A percentile compares a stretch with the other conserved stretches of the same genome.
phyloP scores from a whole-genome alignment of 1,139 yeast species.

The Lodderomyces oxycetoniae region DNA sequence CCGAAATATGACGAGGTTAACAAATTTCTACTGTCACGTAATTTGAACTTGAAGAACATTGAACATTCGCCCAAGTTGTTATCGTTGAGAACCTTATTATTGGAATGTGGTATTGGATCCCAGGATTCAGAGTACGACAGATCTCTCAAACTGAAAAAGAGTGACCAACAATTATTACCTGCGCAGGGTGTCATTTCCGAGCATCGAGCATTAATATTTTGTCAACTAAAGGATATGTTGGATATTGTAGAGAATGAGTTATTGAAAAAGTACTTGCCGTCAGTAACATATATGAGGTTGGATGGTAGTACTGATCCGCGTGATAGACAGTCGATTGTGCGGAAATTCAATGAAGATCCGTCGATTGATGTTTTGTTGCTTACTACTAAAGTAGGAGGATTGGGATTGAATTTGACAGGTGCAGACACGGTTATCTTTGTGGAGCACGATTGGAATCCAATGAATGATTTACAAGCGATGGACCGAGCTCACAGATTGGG shows the following conservation, averaged over 20 bases:
- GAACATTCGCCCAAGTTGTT: slow-evolving; percentile 86
- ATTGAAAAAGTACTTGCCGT: slow-evolving; percentile 77
- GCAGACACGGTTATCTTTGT: slow-evolving; percentile 98
- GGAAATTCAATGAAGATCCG: slow-evolving; percentile 92
- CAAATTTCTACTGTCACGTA: slow-evolving; percentile 53
- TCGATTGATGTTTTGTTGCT: slow-evolving; percentile 87
- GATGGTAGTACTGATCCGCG: slow-evolving; percentile 96
- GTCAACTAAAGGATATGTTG: slow-evolving; percentile 96
- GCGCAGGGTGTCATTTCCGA: slow-evolving; percentile 81
- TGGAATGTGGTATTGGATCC: slow-evolving; percentile 93
- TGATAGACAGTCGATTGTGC: slow-evolving; percentile 85
- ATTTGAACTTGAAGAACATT: slow-evolving; percentile 62
- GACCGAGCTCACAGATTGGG: slow-evolving; percentile 98
- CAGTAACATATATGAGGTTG: slow-evolving; percentile 88
- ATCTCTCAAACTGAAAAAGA: slow-evolving; percentile 22
- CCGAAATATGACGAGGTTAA: slow-evolving; percentile 73
- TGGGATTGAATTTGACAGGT: slow-evolving; percentile 94
- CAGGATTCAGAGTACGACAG: slow-evolving; percentile 42
- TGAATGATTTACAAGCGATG: slow-evolving; percentile 99
- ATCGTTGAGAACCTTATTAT: slow-evolving; percentile 74
- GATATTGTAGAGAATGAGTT: slow-evolving; percentile 93
- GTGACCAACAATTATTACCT: slow-evolving; percentile 32
- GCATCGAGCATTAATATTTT: slow-evolving; percentile 91
- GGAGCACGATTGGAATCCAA: slow-evolving; percentile 99
- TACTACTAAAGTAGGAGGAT: slow-evolving; percentile 97